These are phyloP conservation scores for Hyaloperonospora arabidopsidis DNA, from an alignment of 352 stramenopile genomes.

Conservation along the genomic window DNA sequence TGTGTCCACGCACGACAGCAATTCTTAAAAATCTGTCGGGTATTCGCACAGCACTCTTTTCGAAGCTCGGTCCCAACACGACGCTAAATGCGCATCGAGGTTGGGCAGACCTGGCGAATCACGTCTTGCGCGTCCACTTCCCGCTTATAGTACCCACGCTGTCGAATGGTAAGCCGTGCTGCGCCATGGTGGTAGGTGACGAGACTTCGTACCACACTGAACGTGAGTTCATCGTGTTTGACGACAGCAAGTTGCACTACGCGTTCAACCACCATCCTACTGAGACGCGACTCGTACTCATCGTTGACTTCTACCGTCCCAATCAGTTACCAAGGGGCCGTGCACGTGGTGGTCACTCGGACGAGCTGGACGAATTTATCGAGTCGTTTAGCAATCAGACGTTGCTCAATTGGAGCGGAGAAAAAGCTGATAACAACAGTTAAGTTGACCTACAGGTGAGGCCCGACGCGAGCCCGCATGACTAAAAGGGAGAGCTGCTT, in stretches of 20 bases:
- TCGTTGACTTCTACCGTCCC: conserved; percentile 84
- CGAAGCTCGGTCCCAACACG: conserved; percentile 75
- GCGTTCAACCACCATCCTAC: conserved; percentile 73
- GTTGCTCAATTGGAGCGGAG: conserved; percentile 16
- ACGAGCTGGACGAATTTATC: conserved; percentile 87
- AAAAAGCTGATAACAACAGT: conserved; percentile 10
- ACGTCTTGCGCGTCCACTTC: conserved; percentile 82
- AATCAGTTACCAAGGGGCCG: conserved; percentile 69
- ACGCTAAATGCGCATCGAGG: conserved; percentile 66
- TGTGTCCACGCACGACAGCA: conserved; percentile 76
- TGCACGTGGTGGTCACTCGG: conserved; percentile 75
- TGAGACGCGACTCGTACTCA: conserved; percentile 69
- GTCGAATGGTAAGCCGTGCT: conserved; percentile 46
- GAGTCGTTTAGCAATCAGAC: conserved; percentile 61
- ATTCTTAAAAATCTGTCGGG: conserved; percentile 54
- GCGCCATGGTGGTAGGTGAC: conserved; percentile 69
- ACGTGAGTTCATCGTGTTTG: conserved; percentile 82
- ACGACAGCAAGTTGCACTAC: conserved; percentile 88
- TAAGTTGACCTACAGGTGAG: conserved; percentile 1
- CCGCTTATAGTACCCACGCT: conserved; percentile 57
- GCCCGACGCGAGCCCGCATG: conserved; percentile 3
- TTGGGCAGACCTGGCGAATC: conserved; percentile 86
- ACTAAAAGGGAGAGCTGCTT: conserved; percentile 7
- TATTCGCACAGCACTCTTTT: conserved; percentile 85
- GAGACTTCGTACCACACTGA: conserved; percentile 65